phyloP scores from a whole-genome alignment of 345 rosid species.

The Brassica juncea region DNA sequence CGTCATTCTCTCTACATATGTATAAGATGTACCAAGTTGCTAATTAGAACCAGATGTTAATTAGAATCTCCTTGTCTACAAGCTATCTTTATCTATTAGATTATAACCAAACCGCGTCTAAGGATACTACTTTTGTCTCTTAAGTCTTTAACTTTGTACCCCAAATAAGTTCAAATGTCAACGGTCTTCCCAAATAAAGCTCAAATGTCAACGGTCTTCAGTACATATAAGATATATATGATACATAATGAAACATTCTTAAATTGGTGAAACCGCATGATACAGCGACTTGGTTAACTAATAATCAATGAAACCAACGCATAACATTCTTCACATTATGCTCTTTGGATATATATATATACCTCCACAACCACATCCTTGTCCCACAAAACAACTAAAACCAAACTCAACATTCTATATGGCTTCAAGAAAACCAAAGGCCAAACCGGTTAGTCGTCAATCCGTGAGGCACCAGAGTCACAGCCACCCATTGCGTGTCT shows the following conservation, averaged over 20 bases:
- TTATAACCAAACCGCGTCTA: not conserved
- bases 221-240: too few species aligned
- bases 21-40: not conserved
- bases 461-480: conserved; percentile 25
- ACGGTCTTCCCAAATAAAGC: not conserved
- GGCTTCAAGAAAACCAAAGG: not conserved
- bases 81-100: not conserved
- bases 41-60: not conserved
- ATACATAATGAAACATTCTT: not conserved
- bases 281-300: not conserved
- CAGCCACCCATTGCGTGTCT: conserved; percentile 22
- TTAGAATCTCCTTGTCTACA: not conserved
- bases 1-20: not conserved
- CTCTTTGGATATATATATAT: not conserved
- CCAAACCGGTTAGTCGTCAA: not conserved
- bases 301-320: not conserved
- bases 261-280: not conserved
- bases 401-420: not conserved
- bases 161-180: not conserved
- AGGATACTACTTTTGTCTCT: not conserved
- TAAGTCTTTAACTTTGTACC: not conserved
- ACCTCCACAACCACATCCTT: too few species aligned
- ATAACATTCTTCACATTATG: not conserved
- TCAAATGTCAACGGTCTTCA: not conserved
- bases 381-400: not conserved